Evolutionary conservation across 1,284 basidiomycete genomes (phyloP), one percentile per base, ranked within the genome.

Genomic region (Ustilago cynodontis): DNA sequence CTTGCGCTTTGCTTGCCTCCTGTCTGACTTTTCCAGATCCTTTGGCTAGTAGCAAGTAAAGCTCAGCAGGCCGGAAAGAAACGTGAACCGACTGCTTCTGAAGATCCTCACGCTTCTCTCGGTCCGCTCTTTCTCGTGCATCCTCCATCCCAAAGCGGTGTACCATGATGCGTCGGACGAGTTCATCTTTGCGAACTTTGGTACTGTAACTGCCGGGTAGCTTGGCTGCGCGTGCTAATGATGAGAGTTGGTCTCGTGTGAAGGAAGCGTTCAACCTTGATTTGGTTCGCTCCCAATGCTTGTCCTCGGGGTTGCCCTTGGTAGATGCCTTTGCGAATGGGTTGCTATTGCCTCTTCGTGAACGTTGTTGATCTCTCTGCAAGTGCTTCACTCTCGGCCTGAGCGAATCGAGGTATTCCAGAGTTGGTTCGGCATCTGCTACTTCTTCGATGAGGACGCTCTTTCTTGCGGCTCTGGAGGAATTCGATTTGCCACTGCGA

Each of bases 371-470:
- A 2, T 61, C 59, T 16, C 26, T 41, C 1, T 35, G 59, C 29
- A 22, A 20, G 1, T 56, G 45, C 3, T 43, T 50, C 3, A 35
- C 20, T 3, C 58, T 62, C 0, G 75, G 75, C 20, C 68, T 73
- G 43, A 78, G 64, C 31, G 75, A 71, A 47, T 78, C 75, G 43
- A 78, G 71, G 47, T 78, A 68, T 20, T 73, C 71, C 3, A 78
- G 53, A 0, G 75, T 78, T 2, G 71, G 75, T 22, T 60, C 67
- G 2, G 66, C 75, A 18, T 74, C 61, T 0, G 59, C 43, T 14
- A 65, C 70, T 22, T 77, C 74, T 7, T 65, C 74, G 0, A 52
- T 41, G 8, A 77, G 24, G 3, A 71, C 20, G 31, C 33, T 65
- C n/a, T 52, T 57, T 4, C 26, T 28, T 8, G 26, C 28, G 8